Evolutionary conservation across 768 basidiomycete genomes (phyloP).

Genomic region (Amanita brunnescens): DNA sequence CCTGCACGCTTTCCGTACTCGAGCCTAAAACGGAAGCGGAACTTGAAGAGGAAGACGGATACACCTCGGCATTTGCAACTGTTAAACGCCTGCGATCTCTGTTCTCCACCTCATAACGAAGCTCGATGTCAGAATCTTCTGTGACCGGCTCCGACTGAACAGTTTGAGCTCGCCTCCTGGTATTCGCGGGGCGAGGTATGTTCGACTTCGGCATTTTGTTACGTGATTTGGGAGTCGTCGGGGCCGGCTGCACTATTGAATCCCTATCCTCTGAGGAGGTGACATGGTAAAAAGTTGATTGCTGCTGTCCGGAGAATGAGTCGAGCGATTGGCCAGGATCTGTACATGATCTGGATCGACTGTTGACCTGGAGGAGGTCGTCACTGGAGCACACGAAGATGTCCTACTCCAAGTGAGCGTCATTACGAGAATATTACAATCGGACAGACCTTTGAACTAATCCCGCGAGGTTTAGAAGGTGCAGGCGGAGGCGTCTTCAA

Average conservation of each 20-base stretch:
- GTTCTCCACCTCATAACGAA: conserved; percentile 28
- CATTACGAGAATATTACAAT: background rate
- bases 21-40: conserved; percentile 27
- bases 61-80: conserved; percentile 35
- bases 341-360: conserved; percentile 23
- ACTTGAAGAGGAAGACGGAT: conserved; percentile 24
- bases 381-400: conserved; percentile 5
- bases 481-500: conserved; percentile 16
- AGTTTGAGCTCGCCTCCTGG: conserved; percentile 14
- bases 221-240: conserved; percentile 8
- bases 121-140: conserved; percentile 39
- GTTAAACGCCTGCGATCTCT: conserved; percentile 32
- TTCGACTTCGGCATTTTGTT: conserved; percentile 16
- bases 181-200: conserved; percentile 27
- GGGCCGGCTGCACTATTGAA: background rate
- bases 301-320: background rate
- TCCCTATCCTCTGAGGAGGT: background rate
- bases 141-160: conserved; percentile 15
- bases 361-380: background rate
- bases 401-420: background rate
- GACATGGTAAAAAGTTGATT: background rate
- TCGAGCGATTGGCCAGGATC: conserved; percentile 22
- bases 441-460: conserved; percentile 10
- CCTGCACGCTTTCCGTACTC: conserved; percentile 17
- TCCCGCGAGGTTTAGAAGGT: conserved; percentile 10